Evolutionary conservation across 345 rosid species (phyloP), one percentile per base, ranked within the genome.

Genomic region (Populus nigra): DNA sequence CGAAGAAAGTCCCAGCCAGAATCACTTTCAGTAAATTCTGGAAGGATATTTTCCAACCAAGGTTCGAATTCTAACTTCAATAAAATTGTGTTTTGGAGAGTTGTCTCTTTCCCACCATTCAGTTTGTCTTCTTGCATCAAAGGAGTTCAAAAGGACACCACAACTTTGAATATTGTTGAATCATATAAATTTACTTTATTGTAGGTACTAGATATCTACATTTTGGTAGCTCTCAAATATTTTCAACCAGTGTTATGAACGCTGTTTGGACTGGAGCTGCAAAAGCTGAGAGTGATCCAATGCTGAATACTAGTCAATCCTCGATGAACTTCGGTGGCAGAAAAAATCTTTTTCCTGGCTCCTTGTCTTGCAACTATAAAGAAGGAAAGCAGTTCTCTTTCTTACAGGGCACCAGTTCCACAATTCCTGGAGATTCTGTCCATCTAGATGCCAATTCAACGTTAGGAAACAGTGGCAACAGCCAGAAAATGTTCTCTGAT

Each of bases 1-100:
- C 80, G 92, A 53, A 88, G 94, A 80, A 92, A 92, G 87, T 85
- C 92, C 33, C 96, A 88, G 75, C 90, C 89, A 0, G 90, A 88
- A 79, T 68, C 89, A 39, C 61, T 86, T 20, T 72, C 88, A 73
- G 49, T 80, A 47, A 83, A 81, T 78, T 72, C 88, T 66, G 84
- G 85, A 61, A 84, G 88, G 45, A 80, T 88, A 77, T 80, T 84
- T 78, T 35, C 89, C 66, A 73, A 75, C 78, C 89, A 82, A 86
- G 92, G 96, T 90, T 82, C n/a, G 69, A 20, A 27, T 76, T 69
- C 41, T 70, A 10, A 66, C 66, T 61, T 63, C 15, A 2, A 13
- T 38, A 39, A 67, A 35, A 45, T 81, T 17, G 23, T 45, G 53
- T 71, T 45, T 33, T 8, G 6, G 9, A 43, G 18, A 61, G 8